Evolutionary conservation across 306 rosid genomes (phyloP).

Genomic region (Corylus heterophylla): DNA sequence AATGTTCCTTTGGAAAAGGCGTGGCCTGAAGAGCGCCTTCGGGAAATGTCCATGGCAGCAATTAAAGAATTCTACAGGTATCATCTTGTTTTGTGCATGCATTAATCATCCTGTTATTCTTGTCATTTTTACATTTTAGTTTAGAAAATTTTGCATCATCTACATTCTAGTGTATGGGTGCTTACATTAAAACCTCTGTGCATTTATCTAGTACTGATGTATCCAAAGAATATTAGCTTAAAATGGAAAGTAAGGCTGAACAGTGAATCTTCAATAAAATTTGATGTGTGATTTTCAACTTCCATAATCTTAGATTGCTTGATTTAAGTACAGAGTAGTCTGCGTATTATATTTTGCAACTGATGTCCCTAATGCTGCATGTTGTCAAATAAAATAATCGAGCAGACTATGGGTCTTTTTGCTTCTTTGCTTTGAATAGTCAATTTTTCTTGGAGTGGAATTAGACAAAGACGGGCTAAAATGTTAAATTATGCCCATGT

Average conservation of each 20-base stretch:
- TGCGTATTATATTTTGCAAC: neutral
- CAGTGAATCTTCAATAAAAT: neutral
- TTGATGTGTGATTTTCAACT: neutral
- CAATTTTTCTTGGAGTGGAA: too few relatives aligned
- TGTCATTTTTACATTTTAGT: neutral
- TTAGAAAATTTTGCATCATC: neutral
- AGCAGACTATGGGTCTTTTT: neutral
- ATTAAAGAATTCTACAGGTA: slow-evolving; percentile 95
- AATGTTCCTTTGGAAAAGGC: slow-evolving; percentile 43
- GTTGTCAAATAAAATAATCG: neutral
- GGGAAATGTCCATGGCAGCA: slow-evolving; percentile 65
- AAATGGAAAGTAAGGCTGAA: neutral
- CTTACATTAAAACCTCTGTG: neutral
- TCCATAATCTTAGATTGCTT: neutral
- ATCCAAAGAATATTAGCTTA: neutral
- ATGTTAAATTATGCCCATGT: neutral
- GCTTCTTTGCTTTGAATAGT: neutral
- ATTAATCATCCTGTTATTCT: slow-evolving; percentile 9
- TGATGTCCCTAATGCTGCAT: neutral
- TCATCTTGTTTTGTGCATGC: slow-evolving; percentile 10
- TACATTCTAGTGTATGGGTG: neutral
- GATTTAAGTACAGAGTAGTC: neutral
- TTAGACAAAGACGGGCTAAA: too few relatives aligned
- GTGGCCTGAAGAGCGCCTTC: slow-evolving; percentile 55
- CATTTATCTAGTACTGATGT: neutral